Conservation (phyloP, 805 yeast species). For the Ogataea pini region DNA sequence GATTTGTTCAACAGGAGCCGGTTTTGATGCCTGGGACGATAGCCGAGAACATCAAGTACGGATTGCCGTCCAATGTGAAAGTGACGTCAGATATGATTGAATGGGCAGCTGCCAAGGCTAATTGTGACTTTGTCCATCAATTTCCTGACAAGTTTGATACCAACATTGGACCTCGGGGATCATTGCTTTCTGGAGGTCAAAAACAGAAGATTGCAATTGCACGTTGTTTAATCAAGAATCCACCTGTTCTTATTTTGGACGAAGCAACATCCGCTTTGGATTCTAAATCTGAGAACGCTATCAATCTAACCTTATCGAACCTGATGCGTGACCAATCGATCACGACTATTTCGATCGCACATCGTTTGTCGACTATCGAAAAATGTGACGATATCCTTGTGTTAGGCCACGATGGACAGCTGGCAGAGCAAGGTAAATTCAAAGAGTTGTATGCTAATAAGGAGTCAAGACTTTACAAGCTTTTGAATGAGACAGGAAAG, state of each 20-base stretch:
- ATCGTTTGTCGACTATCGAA: constrained; percentile 83
- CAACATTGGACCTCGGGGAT: constrained; percentile 79
- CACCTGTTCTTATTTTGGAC: constrained; percentile 62
- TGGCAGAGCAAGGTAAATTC: constrained; percentile 74
- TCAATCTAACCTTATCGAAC: constrained; percentile 67
- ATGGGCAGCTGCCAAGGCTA: constrained; percentile 69
- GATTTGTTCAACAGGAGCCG: constrained; percentile 93
- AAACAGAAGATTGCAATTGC: constrained; percentile 79
- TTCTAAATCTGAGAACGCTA: constrained; percentile 81
- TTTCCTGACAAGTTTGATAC: constrained; percentile 86
- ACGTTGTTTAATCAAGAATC: constrained; percentile 67
- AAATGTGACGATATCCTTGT: constrained; percentile 82
- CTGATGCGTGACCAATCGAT: constrained; percentile 62
- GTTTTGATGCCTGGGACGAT: constrained; percentile 84
- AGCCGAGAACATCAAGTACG: constrained; percentile 84
- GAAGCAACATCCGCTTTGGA: constrained; percentile 95
- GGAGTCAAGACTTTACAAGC: constrained; percentile 34
- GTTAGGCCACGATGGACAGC: constrained; percentile 71
- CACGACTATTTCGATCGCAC: constrained; percentile 86
- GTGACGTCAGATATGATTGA: constrained; percentile 61
- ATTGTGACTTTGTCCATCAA: constrained; percentile 69
- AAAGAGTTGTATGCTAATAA: constrained; percentile 51
- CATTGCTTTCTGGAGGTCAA: constrained; percentile 67
- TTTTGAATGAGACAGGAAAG: constrained; percentile 32
- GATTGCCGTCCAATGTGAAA: constrained; percentile 48